Base-by-base conservation (phyloP, 805 yeast genomes). In the Lachancea cidri region DNA sequence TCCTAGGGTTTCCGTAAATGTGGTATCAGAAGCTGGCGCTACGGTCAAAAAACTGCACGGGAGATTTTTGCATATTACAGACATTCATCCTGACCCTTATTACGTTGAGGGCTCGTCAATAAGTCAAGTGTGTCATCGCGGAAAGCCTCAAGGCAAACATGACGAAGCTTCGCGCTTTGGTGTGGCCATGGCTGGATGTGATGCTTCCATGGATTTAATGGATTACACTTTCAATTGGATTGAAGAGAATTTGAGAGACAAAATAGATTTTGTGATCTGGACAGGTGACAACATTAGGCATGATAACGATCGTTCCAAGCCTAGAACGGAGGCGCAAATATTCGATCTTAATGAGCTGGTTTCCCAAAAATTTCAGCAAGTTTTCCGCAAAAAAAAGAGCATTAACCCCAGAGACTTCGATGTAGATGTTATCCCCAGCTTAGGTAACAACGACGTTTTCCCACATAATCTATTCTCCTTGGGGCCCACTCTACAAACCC, bases 261-360 rank as follows among this genome's bases (percentile, higher is more conserved):
- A 86, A 49, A 79, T 86, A 36, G 96, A 86, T 59, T 86, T 86
- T 62, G 81, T 86, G 9, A 74, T 86, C 11, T 86, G 95, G 95
- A 86, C 95, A 0, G 96, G 96, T 24, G 96, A 86, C 62, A 86
- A 86, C 53, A 76, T 84, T 35, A 71, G 95, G 42, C 95, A 86
- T 59, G 95, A 86, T 59, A 83, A 81, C 53, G 95, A 86, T 62
- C 68, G 94, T 56, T 57, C 59, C 16, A 64, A 66, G 53, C 96
- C 95, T 2, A 74, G 96, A 66, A 76, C 85, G 1, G 94, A 86
- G 54, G 54, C 56, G 43, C 77, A 79, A 42, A 86, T 86, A 35
- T 76, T 85, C 47, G 81, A 79, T 9, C 72, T 81, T 77, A 86
- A 86, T 56, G 70, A 73, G 46, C 49, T 67, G 19, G 75, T 84